Conservation (phyloP, 2,329 filamentous ascomycete species). For the Gaeumannomyces tritici region DNA sequence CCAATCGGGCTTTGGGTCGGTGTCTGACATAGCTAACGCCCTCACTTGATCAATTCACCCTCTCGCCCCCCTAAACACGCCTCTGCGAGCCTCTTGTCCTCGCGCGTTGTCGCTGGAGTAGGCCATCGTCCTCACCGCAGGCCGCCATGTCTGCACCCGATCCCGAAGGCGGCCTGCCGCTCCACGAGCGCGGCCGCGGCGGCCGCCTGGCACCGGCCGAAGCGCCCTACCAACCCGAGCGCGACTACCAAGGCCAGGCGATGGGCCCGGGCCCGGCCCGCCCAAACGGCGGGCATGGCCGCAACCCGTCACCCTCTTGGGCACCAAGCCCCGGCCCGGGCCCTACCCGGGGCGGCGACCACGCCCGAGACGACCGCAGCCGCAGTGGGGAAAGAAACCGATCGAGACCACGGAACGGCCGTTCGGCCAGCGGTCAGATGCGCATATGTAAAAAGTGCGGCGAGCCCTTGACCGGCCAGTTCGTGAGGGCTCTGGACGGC, state of each 20-base stretch:
- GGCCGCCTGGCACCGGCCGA: slow-evolving; percentile 11
- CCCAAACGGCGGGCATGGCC: slow-evolving; percentile 12
- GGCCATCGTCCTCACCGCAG: neutral
- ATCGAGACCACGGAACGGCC: slow-evolving; percentile 42
- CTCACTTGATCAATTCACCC: neutral
- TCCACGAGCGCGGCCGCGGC: slow-evolving; percentile 24
- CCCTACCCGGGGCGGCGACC: slow-evolving; percentile 18
- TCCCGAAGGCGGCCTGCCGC: slow-evolving; percentile 29
- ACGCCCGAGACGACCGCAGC: slow-evolving; percentile 32
- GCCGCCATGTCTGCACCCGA: slow-evolving; percentile 3
- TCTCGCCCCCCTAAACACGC: neutral
- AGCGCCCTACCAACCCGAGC: slow-evolving; percentile 14
- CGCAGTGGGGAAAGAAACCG: slow-evolving; percentile 49
- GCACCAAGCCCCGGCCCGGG: neutral
- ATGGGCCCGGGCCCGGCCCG: slow-evolving; percentile 9
- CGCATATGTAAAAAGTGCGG: slow-evolving; percentile 80
- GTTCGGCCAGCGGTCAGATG: slow-evolving; percentile 48
- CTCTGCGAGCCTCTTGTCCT: neutral
- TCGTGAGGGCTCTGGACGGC: slow-evolving; percentile 84
- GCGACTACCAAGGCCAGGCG: slow-evolving; percentile 9
- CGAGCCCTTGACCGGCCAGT: slow-evolving; percentile 83
- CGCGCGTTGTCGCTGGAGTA: neutral
- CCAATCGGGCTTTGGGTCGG: neutral
- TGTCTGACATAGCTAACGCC: neutral
- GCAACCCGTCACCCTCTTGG: slow-evolving; percentile 8